Percentiles rank a stretch among this genome's conserved stretches.
Evolutionary conservation across 805 yeast species (phyloP).

Genomic region (Candida tallmaniae): DNA sequence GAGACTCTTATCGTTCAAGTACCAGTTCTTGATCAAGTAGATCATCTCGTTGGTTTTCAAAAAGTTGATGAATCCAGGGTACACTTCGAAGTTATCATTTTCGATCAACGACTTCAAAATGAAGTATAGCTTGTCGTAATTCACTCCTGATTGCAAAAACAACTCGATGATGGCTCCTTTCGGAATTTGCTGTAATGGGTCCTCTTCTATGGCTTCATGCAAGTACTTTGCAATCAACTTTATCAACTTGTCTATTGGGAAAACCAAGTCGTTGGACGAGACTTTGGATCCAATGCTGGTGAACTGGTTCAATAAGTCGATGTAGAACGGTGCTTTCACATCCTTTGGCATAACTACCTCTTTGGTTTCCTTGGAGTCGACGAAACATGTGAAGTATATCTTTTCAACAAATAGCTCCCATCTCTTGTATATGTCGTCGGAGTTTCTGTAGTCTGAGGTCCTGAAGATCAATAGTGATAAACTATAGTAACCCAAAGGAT

Average conservation of each 20-base stretch:
- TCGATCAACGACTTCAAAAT: slow-evolving; percentile 60
- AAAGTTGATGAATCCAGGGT: slow-evolving; percentile 39
- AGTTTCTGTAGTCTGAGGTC: slow-evolving; percentile 78
- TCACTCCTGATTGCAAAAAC: slow-evolving; percentile 59
- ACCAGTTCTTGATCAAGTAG: slow-evolving; percentile 65
- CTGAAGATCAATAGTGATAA: slow-evolving; percentile 74
- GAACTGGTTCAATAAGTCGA: slow-evolving; percentile 35
- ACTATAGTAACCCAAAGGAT: slow-evolving; percentile 83
- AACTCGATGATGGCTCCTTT: slow-evolving; percentile 58
- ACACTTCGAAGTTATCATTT: slow-evolving; percentile 50
- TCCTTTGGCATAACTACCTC: slow-evolving; percentile 22
- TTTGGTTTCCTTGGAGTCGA: slow-evolving; percentile 12
- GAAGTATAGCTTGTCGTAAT: slow-evolving; percentile 62
- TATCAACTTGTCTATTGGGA: slow-evolving; percentile 70
- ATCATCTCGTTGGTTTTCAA: slow-evolving; percentile 51
- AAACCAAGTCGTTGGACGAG: slow-evolving; percentile 66
- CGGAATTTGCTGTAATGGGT: slow-evolving; percentile 34
- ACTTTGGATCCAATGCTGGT: slow-evolving; percentile 58
- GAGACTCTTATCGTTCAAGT: slow-evolving; percentile 55
- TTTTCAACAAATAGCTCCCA: slow-evolving; percentile 74
- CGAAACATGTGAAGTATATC: slow-evolving; percentile 26
- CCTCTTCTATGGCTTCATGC: slow-evolving; percentile 31
- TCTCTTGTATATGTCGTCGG: slow-evolving; percentile 74
- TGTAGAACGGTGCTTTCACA: slow-evolving; percentile 31
- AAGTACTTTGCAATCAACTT: slow-evolving; percentile 60